Conservation (phyloP, 2,329 filamentous ascomycete species). For the Aspergillus phoenicis region DNA sequence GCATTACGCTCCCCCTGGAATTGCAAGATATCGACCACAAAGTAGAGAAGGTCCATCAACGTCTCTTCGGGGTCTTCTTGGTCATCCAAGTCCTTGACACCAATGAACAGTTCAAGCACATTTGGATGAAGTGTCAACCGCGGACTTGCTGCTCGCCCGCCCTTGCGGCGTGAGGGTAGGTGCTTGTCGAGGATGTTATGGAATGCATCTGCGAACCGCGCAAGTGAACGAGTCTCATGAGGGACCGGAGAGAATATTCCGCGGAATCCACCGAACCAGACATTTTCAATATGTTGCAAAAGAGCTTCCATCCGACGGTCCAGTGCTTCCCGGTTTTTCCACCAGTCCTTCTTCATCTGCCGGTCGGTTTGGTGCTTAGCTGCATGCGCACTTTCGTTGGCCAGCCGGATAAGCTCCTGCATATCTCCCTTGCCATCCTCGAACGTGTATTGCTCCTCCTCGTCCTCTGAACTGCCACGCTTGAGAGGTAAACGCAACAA, state of each 20-base stretch:
- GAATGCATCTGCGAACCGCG: constrained; percentile 76
- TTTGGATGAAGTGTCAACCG: constrained; percentile 61
- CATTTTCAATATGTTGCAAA: constrained; percentile 81
- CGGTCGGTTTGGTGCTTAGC: constrained; percentile 71
- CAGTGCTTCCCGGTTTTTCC: constrained; percentile 78
- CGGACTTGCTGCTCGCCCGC: constrained; percentile 56
- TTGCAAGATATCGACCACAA: constrained; percentile 92
- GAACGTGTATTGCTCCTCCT: constrained; percentile 77
- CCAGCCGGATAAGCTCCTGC: constrained; percentile 75
- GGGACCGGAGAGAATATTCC: constrained; percentile 84
- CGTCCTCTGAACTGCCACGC: constrained; percentile 78
- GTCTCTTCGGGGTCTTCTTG: constrained; percentile 82
- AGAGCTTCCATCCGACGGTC: constrained; percentile 77
- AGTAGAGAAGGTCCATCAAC: constrained; percentile 90
- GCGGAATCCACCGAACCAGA: constrained; percentile 94
- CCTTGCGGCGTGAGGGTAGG: constrained; percentile 74
- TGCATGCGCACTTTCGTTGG: constrained; percentile 81
- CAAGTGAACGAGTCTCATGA: constrained; percentile 65
- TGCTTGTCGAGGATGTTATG: constrained; percentile 78
- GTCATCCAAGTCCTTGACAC: constrained; percentile 72
- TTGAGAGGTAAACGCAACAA: constrained; percentile 83
- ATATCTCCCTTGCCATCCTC: constrained; percentile 77
- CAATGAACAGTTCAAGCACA: constrained; percentile 85
- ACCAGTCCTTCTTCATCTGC: constrained; percentile 82
- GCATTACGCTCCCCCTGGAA: constrained; percentile 96